phyloP scores from a whole-genome alignment of 805 yeast genomes.

The Sungouiella blattae region DNA sequence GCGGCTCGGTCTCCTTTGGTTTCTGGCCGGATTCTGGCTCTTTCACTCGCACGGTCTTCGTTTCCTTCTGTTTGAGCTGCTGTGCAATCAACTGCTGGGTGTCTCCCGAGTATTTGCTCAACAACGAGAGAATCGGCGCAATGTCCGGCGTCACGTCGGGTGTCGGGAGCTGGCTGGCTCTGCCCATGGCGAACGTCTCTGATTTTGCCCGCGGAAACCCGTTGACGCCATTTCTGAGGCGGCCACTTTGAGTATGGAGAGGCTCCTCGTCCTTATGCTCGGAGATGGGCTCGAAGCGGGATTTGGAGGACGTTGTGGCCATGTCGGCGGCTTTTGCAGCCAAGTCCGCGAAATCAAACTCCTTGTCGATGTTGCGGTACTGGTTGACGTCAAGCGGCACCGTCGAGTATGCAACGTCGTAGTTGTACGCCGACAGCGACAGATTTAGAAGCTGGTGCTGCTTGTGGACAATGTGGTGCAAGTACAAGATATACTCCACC shows the following conservation, averaged over 20 bases:
- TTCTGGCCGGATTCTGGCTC: slow-evolving; percentile 3
- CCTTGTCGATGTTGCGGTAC: slow-evolving; percentile 57
- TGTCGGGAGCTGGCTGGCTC: slow-evolving; percentile 23
- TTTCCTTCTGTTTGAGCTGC: neutral
- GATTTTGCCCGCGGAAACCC: slow-evolving; percentile 1
- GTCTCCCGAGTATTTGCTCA: slow-evolving; percentile 19
- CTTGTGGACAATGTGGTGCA: slow-evolving; percentile 55
- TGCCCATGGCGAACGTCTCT: neutral
- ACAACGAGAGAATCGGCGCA: slow-evolving; percentile 30
- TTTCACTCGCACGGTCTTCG: neutral
- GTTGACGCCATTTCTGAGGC: neutral
- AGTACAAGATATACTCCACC: slow-evolving; percentile 71
- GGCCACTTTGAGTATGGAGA: neutral
- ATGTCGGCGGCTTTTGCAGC: neutral
- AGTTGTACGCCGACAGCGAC: slow-evolving; percentile 25
- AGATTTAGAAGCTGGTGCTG: slow-evolving; percentile 43
- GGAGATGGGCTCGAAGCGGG: neutral
- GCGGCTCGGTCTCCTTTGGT: slow-evolving; percentile 2
- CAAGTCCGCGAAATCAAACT: slow-evolving; percentile 46
- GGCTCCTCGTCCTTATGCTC: neutral
- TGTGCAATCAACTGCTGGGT: neutral
- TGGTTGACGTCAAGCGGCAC: slow-evolving; percentile 57
- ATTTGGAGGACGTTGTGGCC: neutral
- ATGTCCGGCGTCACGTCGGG: slow-evolving; percentile 39
- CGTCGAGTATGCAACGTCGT: slow-evolving; percentile 47